phyloP scores from a whole-genome alignment of 352 stramenopile genomes.

The Phytophthora aleatoria region DNA sequence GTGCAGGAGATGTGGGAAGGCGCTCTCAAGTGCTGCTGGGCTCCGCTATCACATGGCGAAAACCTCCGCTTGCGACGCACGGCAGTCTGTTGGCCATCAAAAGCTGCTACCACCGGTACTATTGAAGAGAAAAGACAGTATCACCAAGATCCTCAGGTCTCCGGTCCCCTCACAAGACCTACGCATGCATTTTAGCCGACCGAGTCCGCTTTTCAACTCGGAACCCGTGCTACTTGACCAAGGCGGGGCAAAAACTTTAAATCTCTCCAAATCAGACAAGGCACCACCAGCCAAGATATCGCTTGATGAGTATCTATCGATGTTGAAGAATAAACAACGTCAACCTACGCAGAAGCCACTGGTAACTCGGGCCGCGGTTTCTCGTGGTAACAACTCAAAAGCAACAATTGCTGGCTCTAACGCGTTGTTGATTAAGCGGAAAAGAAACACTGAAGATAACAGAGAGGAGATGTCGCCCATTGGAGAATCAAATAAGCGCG shows the following conservation, averaged over 20 bases:
- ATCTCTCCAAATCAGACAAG: conserved; percentile 7
- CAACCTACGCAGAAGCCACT: conserved; percentile 1
- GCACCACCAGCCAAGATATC: neutral
- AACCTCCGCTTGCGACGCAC: neutral
- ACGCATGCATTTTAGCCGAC: neutral
- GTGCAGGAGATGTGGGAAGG: conserved; percentile 12
- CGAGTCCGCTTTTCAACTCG: conserved; percentile 1
- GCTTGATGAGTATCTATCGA: conserved; percentile 7
- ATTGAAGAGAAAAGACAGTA: neutral
- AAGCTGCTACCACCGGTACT: neutral
- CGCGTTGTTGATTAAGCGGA: conserved; percentile 5
- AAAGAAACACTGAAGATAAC: neutral
- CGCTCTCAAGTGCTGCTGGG: conserved; percentile 4
- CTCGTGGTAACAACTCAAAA: neutral
- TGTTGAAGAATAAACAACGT: neutral
- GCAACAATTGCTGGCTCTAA: neutral
- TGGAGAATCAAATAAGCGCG: conserved; percentile 6
- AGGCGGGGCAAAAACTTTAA: neutral
- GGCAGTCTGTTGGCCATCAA: neutral
- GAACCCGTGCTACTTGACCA: conserved; percentile 2
- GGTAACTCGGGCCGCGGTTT: neutral
- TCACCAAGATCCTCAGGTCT: too few species aligned
- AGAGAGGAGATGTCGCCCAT: conserved; percentile 11
- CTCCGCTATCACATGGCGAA: conserved; percentile 11
- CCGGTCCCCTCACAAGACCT: neutral